Evolutionary conservation across 2,329 filamentous ascomycete genomes (phyloP).

Genomic region (Aspergillus fischeri): DNA sequence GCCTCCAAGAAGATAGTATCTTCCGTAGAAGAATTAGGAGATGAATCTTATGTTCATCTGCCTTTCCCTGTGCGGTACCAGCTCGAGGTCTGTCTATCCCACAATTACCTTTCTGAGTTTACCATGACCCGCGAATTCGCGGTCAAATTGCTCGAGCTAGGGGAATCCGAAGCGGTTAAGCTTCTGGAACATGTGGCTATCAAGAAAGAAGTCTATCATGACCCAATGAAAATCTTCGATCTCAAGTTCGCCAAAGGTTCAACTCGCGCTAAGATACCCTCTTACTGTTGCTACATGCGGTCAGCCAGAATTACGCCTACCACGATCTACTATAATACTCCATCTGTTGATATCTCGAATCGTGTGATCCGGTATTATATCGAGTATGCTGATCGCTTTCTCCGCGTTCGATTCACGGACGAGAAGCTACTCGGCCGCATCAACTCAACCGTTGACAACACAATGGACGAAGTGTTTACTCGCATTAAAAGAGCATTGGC

Average conservation of each 20-base stretch:
- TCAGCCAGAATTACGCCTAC: constrained; percentile 81
- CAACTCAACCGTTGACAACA: constrained; percentile 50
- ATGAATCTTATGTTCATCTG: constrained; percentile 43
- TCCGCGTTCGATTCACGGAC: constrained; percentile 85
- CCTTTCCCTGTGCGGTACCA: constrained; percentile 78
- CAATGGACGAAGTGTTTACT: constrained; percentile 67
- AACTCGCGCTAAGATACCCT: constrained; percentile 54
- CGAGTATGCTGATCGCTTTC: constrained; percentile 69
- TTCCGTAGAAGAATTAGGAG: constrained; percentile 33
- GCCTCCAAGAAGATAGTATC: constrained; percentile 25
- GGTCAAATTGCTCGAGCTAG: constrained; percentile 52
- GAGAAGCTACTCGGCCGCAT: constrained; percentile 65
- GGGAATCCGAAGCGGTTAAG: constrained; percentile 53
- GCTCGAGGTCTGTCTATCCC: constrained; percentile 87
- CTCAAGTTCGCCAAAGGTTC: constrained; percentile 43
- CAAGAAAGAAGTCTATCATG: constrained; percentile 55
- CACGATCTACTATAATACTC: constrained; percentile 71
- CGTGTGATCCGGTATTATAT: constrained; percentile 72
- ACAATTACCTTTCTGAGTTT: constrained; percentile 70
- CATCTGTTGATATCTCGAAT: constrained; percentile 81
- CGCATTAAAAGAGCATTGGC: constrained; percentile 67
- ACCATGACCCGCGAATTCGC: constrained; percentile 67
- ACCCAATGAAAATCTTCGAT: constrained; percentile 72
- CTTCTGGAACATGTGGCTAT: constrained; percentile 73
- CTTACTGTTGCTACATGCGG: constrained; percentile 70